Evolutionary conservation across 2,329 filamentous ascomycete species (phyloP).

Genomic region (Hortaea werneckii): DNA sequence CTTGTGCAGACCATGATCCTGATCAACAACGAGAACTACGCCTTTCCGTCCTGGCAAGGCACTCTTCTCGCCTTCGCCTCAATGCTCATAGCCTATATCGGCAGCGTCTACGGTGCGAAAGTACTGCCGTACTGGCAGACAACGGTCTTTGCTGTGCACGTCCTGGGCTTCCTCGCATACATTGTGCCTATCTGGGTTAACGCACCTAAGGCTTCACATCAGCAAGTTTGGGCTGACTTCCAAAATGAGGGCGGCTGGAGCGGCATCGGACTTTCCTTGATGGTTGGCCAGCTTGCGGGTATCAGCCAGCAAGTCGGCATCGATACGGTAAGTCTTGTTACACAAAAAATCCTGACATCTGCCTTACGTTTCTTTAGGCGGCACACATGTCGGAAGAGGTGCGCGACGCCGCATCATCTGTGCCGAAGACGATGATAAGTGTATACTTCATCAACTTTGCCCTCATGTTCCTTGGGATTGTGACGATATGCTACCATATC

Average conservation of each 20-base stretch:
- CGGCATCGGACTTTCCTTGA: slow-evolving; percentile 18
- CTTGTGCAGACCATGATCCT: slow-evolving; percentile 18
- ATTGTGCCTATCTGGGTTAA: slow-evolving; percentile 5
- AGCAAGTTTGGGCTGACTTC: slow-evolving; percentile 4
- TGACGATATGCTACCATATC: slow-evolving; percentile 6
- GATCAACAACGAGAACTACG: slow-evolving; percentile 33
- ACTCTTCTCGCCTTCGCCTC: slow-evolving; percentile 28
- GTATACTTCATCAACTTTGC: slow-evolving; percentile 3
- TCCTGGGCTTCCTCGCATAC: slow-evolving; percentile 4
- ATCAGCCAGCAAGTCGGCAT: slow-evolving; percentile 1
- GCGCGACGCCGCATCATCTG: neutral
- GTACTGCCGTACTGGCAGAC: slow-evolving; percentile 6
- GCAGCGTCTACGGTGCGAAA: slow-evolving; percentile 1
- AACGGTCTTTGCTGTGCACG: slow-evolving; percentile 2
- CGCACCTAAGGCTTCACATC: slow-evolving; percentile 2
- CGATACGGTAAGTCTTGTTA: neutral
- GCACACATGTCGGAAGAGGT: slow-evolving; percentile 5
- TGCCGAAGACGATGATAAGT: slow-evolving; percentile 2
- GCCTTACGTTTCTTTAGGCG: neutral
- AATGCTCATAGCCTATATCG: neutral
- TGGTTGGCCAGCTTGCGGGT: slow-evolving; percentile 24
- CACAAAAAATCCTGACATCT: neutral
- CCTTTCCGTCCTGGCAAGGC: slow-evolving; percentile 35
- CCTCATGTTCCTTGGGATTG: slow-evolving; percentile 1
- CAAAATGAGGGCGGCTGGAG: slow-evolving; percentile 27